Conservation (phyloP, 2,329 filamentous ascomycete genomes). For the Albifimbria verrucaria region DNA sequence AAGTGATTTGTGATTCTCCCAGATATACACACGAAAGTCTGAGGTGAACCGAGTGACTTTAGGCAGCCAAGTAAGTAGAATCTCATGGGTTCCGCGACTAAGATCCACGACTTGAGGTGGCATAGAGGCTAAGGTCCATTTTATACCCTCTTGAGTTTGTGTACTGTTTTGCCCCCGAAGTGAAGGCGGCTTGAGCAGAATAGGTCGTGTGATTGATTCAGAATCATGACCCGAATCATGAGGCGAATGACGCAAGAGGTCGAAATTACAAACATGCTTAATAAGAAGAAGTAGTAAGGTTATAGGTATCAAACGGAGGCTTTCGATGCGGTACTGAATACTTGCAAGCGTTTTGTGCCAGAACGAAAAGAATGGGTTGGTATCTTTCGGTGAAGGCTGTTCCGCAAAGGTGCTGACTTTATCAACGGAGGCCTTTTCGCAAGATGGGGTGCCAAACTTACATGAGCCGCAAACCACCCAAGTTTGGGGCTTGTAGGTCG, state of each 20-base stretch:
- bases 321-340: neutral
- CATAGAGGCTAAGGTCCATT: neutral
- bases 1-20: neutral
- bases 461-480: neutral
- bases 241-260: neutral
- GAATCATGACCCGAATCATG: neutral
- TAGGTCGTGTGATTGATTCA: neutral
- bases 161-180: neutral
- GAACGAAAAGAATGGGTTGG: neutral
- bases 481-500: neutral
- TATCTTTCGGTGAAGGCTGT: neutral
- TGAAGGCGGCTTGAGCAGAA: neutral
- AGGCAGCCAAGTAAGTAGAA: neutral
- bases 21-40: neutral
- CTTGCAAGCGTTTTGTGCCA: neutral
- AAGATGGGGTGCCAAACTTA: neutral
- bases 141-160: neutral
- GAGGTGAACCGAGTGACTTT: neutral
- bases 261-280: neutral
- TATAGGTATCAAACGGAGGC: neutral
- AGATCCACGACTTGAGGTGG: neutral
- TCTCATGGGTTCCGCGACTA: neutral
- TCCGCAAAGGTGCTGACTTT: neutral
- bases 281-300: neutral
- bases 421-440: neutral